Evolutionary conservation across 805 yeast species (phyloP), one percentile per base, ranked within the genome.

Genomic region (Wickerhamiella kurtzmanii): DNA sequence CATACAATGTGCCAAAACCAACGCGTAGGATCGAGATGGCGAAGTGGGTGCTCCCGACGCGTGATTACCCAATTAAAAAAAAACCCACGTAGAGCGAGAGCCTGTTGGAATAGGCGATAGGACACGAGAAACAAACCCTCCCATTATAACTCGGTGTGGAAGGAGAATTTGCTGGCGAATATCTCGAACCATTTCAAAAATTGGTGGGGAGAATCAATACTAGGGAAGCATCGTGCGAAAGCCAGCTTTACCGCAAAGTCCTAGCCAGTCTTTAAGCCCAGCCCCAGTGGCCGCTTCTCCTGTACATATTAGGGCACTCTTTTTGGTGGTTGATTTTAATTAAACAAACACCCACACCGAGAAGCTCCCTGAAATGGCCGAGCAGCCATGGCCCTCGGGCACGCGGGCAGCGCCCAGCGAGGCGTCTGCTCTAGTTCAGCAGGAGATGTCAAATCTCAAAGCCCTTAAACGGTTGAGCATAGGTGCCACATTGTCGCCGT

Each of bases 381-480:
- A 25, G 11, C 32, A 25, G 32, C 32, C 32, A 11, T 25, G 32
- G 32, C 32, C 32, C 9, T 36, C 38, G n/a, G 38, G 19, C 8
- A 9, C 38, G 19, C 19, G 41, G 6, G 18, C 41, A 13, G 41
- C 22, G 4, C 25, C 41, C 16, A 38, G 41, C 18, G 41, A 38
- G n/a, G 41, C 41, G 11, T 38, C 41, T 17, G 41, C 41, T 5
- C 25, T 65, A 16, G 69, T 67, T 19, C 67, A 65, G 45, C 71
- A 66, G 52, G 72, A 68, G 52, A 58, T 68, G 60, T 57, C 57
- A 47, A 63, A 62, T 41, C 59, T 68, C 32, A 68, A 68, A 50
- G 60, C 66, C 9, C 56, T 68, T 38, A 67, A 67, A 45, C 62
- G 72, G 20, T 60, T 68, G 15, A 64, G 69, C 5, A 53, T 68